Evolutionary conservation across 139 green algal genomes (phyloP).

Genomic region (Pseudopediastrum boryanum): DNA sequence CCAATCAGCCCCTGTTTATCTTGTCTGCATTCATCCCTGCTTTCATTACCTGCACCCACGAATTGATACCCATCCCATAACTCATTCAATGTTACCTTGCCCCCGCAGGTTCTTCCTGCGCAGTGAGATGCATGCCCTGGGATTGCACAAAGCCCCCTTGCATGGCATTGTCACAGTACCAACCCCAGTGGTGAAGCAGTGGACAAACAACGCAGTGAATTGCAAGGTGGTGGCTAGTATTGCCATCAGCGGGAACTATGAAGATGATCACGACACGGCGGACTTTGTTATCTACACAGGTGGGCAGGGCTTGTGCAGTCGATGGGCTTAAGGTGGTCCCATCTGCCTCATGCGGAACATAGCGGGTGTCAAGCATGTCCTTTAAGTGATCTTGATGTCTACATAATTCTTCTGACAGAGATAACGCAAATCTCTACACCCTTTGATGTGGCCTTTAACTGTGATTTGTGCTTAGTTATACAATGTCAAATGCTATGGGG

Average conservation of each 20-base stretch:
- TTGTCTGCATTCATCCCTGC: not conserved
- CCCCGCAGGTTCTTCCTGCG: slow-evolving; percentile 43
- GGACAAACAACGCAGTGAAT: not conserved
- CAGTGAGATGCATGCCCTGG: slow-evolving; percentile 23
- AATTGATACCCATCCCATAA: not conserved
- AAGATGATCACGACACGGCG: slow-evolving; percentile 57
- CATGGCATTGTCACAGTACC: slow-evolving; percentile 42
- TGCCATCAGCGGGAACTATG: slow-evolving; percentile 53
- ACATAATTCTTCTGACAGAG: not conserved
- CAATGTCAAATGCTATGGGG: not conserved
- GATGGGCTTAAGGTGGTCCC: no score
- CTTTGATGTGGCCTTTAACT: not conserved
- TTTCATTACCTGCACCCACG: not conserved
- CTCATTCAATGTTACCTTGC: not conserved
- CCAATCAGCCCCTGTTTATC: not conserved
- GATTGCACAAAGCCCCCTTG: slow-evolving; percentile 45
- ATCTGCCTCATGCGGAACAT: not conserved
- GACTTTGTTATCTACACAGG: slow-evolving; percentile 60
- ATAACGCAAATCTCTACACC: not conserved
- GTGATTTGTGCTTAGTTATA: not conserved
- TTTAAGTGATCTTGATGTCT: not conserved
- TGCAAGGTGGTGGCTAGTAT: slow-evolving; percentile 24
- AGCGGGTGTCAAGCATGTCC: not conserved
- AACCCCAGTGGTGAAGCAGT: not conserved
- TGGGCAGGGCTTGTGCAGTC: not conserved